phyloP scores from a whole-genome alignment of 345 rosid species.

The Sonneratia alba region DNA sequence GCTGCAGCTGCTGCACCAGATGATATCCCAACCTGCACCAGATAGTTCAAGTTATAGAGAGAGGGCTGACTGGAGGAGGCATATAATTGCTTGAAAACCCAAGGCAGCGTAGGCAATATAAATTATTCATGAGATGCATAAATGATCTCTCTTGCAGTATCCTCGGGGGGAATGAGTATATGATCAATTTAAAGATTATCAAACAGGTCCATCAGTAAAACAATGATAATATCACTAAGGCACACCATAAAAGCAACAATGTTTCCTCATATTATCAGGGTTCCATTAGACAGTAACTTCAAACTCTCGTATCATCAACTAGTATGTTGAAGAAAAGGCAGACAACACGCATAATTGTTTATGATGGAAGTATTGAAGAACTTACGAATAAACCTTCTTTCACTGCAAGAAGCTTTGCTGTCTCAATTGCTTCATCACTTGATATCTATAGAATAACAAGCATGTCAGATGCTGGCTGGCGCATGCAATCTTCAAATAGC shows the following conservation, averaged over 20 bases:
- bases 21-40: slow-evolving; percentile 74
- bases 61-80: not conserved
- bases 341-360: not conserved
- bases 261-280: not conserved
- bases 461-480: not conserved
- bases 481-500: not conserved
- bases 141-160: not conserved
- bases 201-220: not conserved
- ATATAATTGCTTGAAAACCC: not conserved
- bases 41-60: not conserved
- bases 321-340: not conserved
- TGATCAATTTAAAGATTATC: not conserved
- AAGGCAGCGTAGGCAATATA: not conserved
- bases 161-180: not conserved
- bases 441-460: slow-evolving; percentile 35
- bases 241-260: not conserved
- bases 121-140: not conserved
- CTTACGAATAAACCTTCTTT: slow-evolving; percentile 88
- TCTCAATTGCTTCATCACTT: slow-evolving; percentile 77
- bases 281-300: not conserved
- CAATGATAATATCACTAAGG: not conserved
- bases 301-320: not conserved
- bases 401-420: slow-evolving; percentile 59
- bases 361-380: not conserved
- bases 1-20: slow-evolving; percentile 85